Conservation (phyloP, 495 filamentous ascomycete genomes). For the Tuber melanosporum region DNA sequence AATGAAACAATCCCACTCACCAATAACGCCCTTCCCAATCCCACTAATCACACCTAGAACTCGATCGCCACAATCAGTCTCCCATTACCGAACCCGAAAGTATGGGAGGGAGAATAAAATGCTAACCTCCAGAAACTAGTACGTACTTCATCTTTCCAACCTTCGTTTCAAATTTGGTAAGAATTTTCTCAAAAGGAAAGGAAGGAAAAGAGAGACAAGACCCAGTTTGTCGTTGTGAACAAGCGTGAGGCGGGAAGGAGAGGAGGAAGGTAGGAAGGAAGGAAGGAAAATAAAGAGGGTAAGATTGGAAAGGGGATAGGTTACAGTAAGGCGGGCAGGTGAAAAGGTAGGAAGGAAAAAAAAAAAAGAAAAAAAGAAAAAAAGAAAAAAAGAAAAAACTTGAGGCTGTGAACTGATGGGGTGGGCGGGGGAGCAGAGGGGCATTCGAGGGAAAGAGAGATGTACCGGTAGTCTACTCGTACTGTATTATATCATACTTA, state of each 20-base stretch:
- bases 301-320: constrained; percentile 13
- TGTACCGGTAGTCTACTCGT: too few species aligned
- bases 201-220: neutral
- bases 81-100: neutral
- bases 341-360: constrained; percentile 1
- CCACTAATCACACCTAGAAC: constrained; percentile 64
- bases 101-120: constrained; percentile 10
- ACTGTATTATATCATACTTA: too few species aligned
- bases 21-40: constrained; percentile 77
- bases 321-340: constrained; percentile 16
- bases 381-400: constrained; percentile 22
- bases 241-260: neutral
- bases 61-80: constrained; percentile 8
- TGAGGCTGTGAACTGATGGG: constrained; percentile 29
- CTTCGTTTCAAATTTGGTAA: neutral
- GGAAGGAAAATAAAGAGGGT: neutral
- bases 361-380: constrained; percentile 19
- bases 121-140: constrained; percentile 69
- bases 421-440: constrained; percentile 21
- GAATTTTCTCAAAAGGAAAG: constrained; percentile 6
- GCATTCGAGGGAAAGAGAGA: neutral
- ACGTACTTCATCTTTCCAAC: constrained; percentile 71
- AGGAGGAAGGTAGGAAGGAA: constrained; percentile 9
- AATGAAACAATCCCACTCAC: constrained; percentile 47
- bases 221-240: neutral